Conservation (phyloP, 352 stramenopile genomes). For the Peronosclerospora sorghi region DNA sequence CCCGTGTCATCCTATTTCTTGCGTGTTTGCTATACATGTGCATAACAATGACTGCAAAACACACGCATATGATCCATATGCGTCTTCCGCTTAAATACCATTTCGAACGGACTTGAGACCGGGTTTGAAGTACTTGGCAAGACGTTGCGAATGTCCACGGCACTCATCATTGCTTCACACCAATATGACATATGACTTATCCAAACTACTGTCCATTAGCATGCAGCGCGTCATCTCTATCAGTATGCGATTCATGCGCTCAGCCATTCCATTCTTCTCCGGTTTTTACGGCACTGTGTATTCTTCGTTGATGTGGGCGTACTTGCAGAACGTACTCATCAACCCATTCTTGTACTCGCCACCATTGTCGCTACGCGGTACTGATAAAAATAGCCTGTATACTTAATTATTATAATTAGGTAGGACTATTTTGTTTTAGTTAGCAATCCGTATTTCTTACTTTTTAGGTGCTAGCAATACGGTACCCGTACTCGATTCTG, state of each 20-base stretch:
- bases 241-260: slow-evolving; percentile 12
- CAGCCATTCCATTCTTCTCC: slow-evolving; percentile 13
- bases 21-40: background rate
- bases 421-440: no score
- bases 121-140: background rate
- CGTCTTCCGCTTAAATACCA: background rate
- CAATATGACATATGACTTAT: background rate
- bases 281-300: slow-evolving; percentile 10
- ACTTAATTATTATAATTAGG: no score
- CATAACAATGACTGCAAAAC: no score
- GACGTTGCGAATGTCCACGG: background rate
- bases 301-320: background rate
- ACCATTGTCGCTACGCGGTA: slow-evolving; percentile 1
- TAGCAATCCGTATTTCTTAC: no score
- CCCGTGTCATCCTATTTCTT: background rate
- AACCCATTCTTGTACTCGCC: background rate
- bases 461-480: no score
- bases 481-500: no score
- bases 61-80: no score
- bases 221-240: slow-evolving; percentile 8
- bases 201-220: slow-evolving; percentile 4
- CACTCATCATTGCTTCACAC: background rate
- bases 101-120: background rate
- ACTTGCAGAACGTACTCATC: background rate
- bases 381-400: no score